Base-by-base conservation (phyloP, 1,284 basidiomycete genomes). In the Anthracocystis panici-leucophaei region DNA sequence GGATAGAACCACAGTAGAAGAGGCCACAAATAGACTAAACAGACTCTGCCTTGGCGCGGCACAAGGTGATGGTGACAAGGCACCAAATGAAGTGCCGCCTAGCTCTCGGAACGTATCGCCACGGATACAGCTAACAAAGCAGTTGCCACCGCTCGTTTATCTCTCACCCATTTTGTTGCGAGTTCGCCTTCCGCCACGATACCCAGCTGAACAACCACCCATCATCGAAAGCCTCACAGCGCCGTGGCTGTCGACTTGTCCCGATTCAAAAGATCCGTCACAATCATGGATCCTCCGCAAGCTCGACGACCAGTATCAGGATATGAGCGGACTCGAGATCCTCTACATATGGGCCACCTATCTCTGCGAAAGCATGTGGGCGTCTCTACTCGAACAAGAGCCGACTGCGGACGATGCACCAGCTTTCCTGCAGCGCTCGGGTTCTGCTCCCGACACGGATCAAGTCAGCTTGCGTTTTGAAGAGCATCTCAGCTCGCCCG, bases 291-390 rank as follows among this genome's bases (percentile, higher is more conserved):
- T 75, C 0, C 52, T 59, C 5, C 31, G 52, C 1, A 55, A 68
- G 60, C 65, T 78, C 18, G 44, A 50, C 3, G 50, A 66, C 35
- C 72, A 72, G 53, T 75, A 57, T 45, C 54, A 44, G 3, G 61
- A 77, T 53, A 23, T 59, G 7, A 55, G 27, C 4, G 76, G 74
- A 20, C 25, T 65, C 49, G 76, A 78, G 29, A 59, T 68, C 16
- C 58, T 78, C n/a, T 78, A 67, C 49, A 60, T 60, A 4, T 78
- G 76, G 76, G 68, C 57, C 1, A 62, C 63, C 1, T 72, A 56
- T 42, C 51, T 78, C 10, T 25, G 50, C 12, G 76, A 78, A 38
- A 63, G 65, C 6, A 18, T 78, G 21, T 78, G 76, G 76, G 42
- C 42, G 4, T 51, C 65, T 27, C 23, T 75, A 0, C 50, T 75